Conservation (phyloP, 2,329 filamentous ascomycete species). For the Diaporthe ampelina region DNA sequence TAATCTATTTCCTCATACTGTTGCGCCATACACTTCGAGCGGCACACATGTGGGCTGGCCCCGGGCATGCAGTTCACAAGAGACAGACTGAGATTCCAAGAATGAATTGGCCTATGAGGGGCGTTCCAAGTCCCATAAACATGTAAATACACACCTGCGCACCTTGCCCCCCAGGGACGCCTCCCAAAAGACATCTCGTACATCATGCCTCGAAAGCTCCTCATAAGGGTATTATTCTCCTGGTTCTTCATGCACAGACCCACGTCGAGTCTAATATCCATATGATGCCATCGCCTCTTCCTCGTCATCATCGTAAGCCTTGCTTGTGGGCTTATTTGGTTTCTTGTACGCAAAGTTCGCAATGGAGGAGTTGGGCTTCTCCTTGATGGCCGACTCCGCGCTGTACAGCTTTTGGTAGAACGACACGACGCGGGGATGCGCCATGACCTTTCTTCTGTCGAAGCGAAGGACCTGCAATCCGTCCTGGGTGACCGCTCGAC, state of each 20-base stretch:
- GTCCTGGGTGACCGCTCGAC: conserved; percentile 88
- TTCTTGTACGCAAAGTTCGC: conserved; percentile 56
- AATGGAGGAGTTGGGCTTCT: conserved; percentile 52
- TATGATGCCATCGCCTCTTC: conserved; percentile 40
- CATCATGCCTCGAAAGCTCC: background rate
- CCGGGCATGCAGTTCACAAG: background rate
- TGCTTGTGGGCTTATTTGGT: conserved; percentile 42
- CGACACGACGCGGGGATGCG: conserved; percentile 85
- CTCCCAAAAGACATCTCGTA: conserved; percentile 17
- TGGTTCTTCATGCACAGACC: background rate
- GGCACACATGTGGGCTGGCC: background rate
- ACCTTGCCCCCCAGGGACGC: background rate
- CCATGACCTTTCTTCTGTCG: conserved; percentile 92
- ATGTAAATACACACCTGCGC: conserved; percentile 3
- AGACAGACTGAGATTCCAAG: background rate
- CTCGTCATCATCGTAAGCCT: conserved; percentile 38
- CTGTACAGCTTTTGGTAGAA: conserved; percentile 90
- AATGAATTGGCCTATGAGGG: background rate
- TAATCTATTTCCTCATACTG: background rate
- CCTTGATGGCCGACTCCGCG: conserved; percentile 65
- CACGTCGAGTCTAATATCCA: background rate
- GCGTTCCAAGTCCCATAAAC: background rate
- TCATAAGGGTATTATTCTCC: background rate
- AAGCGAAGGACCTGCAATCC: conserved; percentile 92
- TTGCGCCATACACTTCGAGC: background rate